Evolutionary conservation across 108 stramenopile genomes (phyloP).

Genomic region (Discostella pseudostelligera): DNA sequence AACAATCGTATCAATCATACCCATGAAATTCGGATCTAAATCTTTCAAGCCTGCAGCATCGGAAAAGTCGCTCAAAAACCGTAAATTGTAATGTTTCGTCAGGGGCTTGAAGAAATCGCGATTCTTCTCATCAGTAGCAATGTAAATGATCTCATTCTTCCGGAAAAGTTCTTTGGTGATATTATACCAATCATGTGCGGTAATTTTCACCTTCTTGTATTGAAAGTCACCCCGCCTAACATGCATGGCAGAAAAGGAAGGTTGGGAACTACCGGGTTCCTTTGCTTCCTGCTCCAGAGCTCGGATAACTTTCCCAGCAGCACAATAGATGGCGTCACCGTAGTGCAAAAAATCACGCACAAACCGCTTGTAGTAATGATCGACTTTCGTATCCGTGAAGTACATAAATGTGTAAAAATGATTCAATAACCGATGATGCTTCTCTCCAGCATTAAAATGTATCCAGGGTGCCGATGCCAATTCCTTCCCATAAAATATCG

Average conservation of each 20-base stretch:
- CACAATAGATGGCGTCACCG: constrained; percentile 78
- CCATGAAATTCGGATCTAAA: constrained; percentile 85
- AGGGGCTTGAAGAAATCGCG: constrained; percentile 79
- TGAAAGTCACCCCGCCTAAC: constrained; percentile 88
- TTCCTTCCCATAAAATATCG: constrained; percentile 29
- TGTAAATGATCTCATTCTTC: constrained; percentile 63
- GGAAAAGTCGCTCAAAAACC: constrained; percentile 77
- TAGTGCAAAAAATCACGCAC: constrained; percentile 86
- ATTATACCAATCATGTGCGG: constrained; percentile 75
- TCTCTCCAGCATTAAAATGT: constrained; percentile 68
- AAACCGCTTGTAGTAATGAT: constrained; percentile 76
- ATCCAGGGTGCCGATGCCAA: constrained; percentile 35
- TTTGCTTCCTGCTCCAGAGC: constrained; percentile 62
- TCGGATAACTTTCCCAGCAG: constrained; percentile 79
- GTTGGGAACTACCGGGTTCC: constrained; percentile 26
- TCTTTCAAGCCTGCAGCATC: constrained; percentile 56
- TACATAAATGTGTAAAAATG: constrained; percentile 81
- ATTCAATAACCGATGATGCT: constrained; percentile 66
- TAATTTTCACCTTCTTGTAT: constrained; percentile 75
- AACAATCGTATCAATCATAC: constrained; percentile 93
- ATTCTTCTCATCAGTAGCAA: constrained; percentile 88
- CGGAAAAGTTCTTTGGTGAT: constrained; percentile 71
- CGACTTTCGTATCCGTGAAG: constrained; percentile 70
- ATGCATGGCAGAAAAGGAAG: constrained; percentile 78
- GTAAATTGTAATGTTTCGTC: constrained; percentile 58